Evolutionary conservation across 2,329 filamentous ascomycete genomes (phyloP), one percentile per base, ranked within the genome.

Genomic region (Arthrobotrys iridis): DNA sequence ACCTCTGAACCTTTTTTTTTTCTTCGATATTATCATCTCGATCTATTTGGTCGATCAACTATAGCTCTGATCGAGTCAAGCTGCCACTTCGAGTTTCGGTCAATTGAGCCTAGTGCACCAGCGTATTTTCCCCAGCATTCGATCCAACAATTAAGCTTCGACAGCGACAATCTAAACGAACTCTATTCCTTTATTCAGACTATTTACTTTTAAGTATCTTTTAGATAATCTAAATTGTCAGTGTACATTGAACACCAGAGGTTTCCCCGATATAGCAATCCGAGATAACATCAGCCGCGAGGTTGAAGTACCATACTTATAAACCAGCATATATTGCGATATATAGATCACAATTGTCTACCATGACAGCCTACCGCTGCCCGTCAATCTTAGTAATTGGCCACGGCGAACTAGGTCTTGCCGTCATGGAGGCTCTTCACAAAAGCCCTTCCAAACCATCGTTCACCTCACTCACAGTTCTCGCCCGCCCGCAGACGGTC

Each of bases 301-400:
- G 45, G 10, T 24, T 4, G 5, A 24, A 45, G 18, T 45, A 45
- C 41, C 24, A n/a, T 45, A 45, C 24, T 18, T 58, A 50, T 28
- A 50, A 26, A 40, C 6, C n/a, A 52, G 62, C 37, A 35, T 15
- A 33, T 26, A 48, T 62, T 24, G 57, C 37, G 11, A 46, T 10
- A 63, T 5, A 26, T 6, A 37, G 13, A 37, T 13, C 33, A n/a
- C n/a, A n/a, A n/a, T n/a, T n/a, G 6, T 6, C 33, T 11, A 43
- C 13, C 35, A 74, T 74, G 70, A 33, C 48, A n/a, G 48, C 18
- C 45, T 67, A 57, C 40, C 24, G 24, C 11, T 74, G 63, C 43
- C 70, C 70, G 10, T 67, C 70, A 26, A 74, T 74, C 55, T 10
- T 74, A 33, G 33, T 74, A 6, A 74, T 74, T 41, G 70, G 70